phyloP scores from a whole-genome alignment of 257 asterid genomes.

The Lavandula angustifolia region DNA sequence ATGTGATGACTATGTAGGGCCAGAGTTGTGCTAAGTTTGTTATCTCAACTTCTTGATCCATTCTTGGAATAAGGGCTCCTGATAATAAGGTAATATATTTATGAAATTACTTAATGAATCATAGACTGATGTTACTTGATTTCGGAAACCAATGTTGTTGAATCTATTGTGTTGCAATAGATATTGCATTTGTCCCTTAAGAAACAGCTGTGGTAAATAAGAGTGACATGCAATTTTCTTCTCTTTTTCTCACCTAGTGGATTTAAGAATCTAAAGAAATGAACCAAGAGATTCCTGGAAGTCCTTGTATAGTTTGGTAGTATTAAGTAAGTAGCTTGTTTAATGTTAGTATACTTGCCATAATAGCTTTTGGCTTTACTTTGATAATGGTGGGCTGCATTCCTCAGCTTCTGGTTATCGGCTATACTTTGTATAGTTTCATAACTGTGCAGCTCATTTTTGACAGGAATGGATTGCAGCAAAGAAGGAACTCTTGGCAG shows the following conservation, averaged over 20 bases:
- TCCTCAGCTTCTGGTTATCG: not conserved
- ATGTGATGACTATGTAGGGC: conserved; percentile 31
- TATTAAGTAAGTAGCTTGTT: no score
- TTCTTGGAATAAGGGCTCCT: conserved; percentile 25
- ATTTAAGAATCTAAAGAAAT: no score
- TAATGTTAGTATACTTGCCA: no score
- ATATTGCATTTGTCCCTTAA: not conserved
- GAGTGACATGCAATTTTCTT: not conserved
- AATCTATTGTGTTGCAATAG: not conserved
- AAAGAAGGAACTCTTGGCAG: conserved; percentile 96
- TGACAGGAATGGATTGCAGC: conserved; percentile 89
- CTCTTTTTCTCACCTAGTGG: no score
- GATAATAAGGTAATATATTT: conserved; percentile 5
- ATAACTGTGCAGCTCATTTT: not conserved
- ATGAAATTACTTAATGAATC: not conserved
- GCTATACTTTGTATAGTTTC: not conserved
- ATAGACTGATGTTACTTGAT: conserved; percentile 10
- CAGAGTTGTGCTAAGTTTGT: conserved; percentile 27
- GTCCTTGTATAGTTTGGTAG: no score
- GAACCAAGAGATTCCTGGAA: no score
- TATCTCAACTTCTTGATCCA: conserved; percentile 14
- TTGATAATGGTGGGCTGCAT: no score
- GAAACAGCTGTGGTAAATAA: not conserved
- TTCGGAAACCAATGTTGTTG: not conserved
- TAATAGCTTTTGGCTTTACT: no score